These are phyloP conservation scores for Xylaria longipes DNA, from an alignment of 495 filamentous ascomycete species.

Conservation along the genomic window DNA sequence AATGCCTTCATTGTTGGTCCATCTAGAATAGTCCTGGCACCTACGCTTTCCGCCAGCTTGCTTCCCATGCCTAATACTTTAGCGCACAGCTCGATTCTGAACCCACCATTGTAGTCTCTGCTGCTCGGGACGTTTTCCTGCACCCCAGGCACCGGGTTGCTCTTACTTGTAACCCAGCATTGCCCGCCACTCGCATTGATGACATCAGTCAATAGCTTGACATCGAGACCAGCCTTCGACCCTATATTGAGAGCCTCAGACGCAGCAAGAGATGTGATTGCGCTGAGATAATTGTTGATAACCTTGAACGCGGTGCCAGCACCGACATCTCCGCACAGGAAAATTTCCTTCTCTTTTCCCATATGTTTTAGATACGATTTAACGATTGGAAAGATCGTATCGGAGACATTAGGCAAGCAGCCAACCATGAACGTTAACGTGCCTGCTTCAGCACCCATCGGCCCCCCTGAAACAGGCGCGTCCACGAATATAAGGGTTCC, in stretches of 20 bases:
- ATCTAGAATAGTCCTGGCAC: slow-evolving; percentile 39
- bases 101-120: slow-evolving; percentile 47
- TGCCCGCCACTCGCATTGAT: slow-evolving; percentile 47
- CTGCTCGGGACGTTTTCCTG: slow-evolving; percentile 45
- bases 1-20: slow-evolving; percentile 34
- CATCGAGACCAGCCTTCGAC: slow-evolving; percentile 47
- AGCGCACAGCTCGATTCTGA: slow-evolving; percentile 47
- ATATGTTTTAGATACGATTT: slow-evolving; percentile 35
- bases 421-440: slow-evolving; percentile 57
- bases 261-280: slow-evolving; percentile 48
- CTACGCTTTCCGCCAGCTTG: slow-evolving; percentile 34
- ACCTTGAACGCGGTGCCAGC: slow-evolving; percentile 50
- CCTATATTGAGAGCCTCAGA: slow-evolving; percentile 51
- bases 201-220: slow-evolving; percentile 43
- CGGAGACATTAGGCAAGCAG: slow-evolving; percentile 15
- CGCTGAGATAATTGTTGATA: slow-evolving; percentile 51
- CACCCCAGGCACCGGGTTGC: slow-evolving; percentile 48
- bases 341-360: slow-evolving; percentile 40
- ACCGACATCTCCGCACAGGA: slow-evolving; percentile 44
- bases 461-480: slow-evolving; percentile 43
- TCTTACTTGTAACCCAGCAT: slow-evolving; percentile 49
- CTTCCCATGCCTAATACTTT: slow-evolving; percentile 40
- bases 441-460: slow-evolving; percentile 53
- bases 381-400: slow-evolving; percentile 27
- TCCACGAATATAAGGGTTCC: slow-evolving; percentile 40